Conservation (phyloP, 2,329 filamentous ascomycete genomes). For the Lasiodiplodia theobromae region DNA sequence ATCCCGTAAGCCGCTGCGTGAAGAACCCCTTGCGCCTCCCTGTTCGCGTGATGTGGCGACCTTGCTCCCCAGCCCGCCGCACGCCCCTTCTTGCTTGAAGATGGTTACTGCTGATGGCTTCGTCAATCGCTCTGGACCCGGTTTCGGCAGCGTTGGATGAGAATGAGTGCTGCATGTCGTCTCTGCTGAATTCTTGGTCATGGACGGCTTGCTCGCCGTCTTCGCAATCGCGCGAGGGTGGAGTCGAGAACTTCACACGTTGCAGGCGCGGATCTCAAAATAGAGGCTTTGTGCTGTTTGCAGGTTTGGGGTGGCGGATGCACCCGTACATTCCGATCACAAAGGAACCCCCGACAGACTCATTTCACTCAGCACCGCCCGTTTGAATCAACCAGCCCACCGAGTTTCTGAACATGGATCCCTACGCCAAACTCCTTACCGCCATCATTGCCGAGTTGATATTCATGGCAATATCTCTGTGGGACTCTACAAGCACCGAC, state of each 20-base stretch:
- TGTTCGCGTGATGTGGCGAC: neutral
- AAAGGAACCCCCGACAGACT: neutral
- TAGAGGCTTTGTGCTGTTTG: conserved; percentile 4
- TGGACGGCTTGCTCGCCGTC: too few species aligned
- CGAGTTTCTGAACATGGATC: neutral
- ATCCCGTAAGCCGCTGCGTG: conserved; percentile 4
- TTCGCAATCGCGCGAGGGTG: too few species aligned
- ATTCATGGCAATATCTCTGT: neutral
- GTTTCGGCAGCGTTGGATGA: too few species aligned
- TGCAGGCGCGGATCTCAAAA: too few species aligned
- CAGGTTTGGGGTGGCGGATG: neutral
- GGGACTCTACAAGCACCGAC: neutral
- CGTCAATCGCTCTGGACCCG: neutral
- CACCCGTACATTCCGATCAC: conserved; percentile 9
- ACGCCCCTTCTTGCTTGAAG: neutral
- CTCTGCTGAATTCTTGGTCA: too few species aligned
- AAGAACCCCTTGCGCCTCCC: neutral
- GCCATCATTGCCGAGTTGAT: neutral
- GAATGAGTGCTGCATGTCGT: too few species aligned
- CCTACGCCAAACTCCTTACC: neutral
- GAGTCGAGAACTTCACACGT: too few species aligned
- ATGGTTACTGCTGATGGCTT: too few species aligned
- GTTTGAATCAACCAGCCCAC: neutral
- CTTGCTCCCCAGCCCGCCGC: neutral
- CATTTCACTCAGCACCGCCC: neutral